These are phyloP conservation scores for Suillus subalutaceus DNA, from an alignment of 768 basidiomycete genomes.

Conservation along the genomic window DNA sequence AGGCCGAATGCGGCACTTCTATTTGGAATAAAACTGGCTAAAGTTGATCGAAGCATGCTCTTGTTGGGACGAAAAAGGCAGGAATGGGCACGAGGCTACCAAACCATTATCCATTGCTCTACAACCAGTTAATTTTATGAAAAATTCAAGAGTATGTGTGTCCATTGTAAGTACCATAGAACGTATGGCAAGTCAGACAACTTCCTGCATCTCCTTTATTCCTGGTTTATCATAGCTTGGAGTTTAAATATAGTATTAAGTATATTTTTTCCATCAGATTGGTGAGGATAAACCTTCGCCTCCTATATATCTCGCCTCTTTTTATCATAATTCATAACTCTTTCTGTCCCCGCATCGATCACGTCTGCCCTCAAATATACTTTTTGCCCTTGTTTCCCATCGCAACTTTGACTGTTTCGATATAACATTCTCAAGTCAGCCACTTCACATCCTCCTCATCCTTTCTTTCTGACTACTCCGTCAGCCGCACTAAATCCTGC, in stretches of 20 bases:
- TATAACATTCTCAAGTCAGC: conserved; percentile 8
- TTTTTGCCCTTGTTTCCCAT: conserved; percentile 4
- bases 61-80: conserved; percentile 29
- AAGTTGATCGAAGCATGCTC: conserved; percentile 18
- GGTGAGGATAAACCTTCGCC: not conserved
- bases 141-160: not conserved
- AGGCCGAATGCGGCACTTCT: not conserved
- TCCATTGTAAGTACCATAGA: conserved; percentile 5
- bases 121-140: conserved; percentile 9
- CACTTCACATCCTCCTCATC: not conserved
- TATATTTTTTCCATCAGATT: not conserved
- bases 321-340: not conserved
- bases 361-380: conserved; percentile 7
- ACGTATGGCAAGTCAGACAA: not conserved
- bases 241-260: conserved; percentile 5
- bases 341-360: conserved; percentile 3
- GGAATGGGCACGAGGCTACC: conserved; percentile 18
- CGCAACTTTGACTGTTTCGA: not conserved
- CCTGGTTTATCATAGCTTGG: conserved; percentile 6
- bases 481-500: not conserved
- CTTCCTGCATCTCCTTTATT: not conserved
- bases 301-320: conserved; percentile 8
- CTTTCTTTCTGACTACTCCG: not conserved
- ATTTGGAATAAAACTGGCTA: conserved; percentile 2
- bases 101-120: conserved; percentile 10